Base-by-base conservation (phyloP, 768 basidiomycete species). In the Roridomyces roridus region DNA sequence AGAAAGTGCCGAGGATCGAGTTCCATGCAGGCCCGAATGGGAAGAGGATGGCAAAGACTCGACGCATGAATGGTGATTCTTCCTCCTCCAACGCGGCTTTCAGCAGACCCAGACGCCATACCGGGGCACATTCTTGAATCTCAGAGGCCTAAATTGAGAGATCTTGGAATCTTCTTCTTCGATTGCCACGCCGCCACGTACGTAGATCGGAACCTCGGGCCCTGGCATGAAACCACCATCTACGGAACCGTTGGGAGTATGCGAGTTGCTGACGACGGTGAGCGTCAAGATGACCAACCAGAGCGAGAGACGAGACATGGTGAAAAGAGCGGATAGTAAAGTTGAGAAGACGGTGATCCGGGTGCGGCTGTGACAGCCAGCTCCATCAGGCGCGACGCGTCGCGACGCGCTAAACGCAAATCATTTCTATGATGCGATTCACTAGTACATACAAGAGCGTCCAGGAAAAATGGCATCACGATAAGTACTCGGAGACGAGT, bases 1-100 rank as follows among this genome's bases (percentile, higher is more conserved):
- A 96, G 80, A 96, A 94, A 18, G 94, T 96, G 59, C 91, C 94
- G 25, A 96, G 80, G 52, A 97, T 80, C 35, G 91, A 89, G 72
- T 94, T 95, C 87, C 88, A 92, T 7, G 85, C 94, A 55, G 92
- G 93, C 29, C 91, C 90, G 67, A 96, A 96, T 31, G 94, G 94
- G 68, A 96, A 96, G 55, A 95, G 74, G 76, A 84, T 84, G 5
- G 82, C 77, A 73, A 96, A 96, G 31, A 93, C 79, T 66, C 86
- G 83, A 52, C 89, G 87, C 86, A 94, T 85, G 43, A 92, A 70
- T 26, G 89, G 88, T 24, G 89, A 92, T 70, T 85, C 80, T 54
- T 80, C 71, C 39, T 78, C 85, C 62, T 89, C 88, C 25, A 90
- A 71, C 9, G 80, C 75, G 51, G 73, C 68, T 69, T 91, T 91